Evolutionary conservation across 306 rosid species (phyloP).

Genomic region (Comarum palustre): DNA sequence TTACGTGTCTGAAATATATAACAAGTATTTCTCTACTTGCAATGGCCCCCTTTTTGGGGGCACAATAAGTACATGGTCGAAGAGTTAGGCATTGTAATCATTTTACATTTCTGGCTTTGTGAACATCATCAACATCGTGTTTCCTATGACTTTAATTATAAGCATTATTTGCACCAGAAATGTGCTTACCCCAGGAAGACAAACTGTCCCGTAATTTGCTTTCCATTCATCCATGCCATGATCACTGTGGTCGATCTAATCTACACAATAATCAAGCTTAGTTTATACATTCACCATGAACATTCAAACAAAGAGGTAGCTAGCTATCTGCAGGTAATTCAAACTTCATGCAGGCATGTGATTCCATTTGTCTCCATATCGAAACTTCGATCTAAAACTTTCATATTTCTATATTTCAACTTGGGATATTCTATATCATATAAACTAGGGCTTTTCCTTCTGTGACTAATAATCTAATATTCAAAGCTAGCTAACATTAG

Average conservation of each 20-base stretch:
- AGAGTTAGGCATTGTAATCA: conserved; percentile 22
- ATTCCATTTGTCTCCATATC: conserved; percentile 22
- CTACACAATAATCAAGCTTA: not conserved
- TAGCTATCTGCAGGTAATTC: not conserved
- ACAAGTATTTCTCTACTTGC: not conserved
- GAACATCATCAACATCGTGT: conserved; percentile 19
- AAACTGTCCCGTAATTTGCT: conserved; percentile 1
- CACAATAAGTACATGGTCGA: conserved; percentile 12
- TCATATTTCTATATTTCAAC: conserved; percentile 15
- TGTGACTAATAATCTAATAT: conserved; percentile 4
- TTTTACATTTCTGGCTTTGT: not conserved
- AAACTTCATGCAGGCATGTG: conserved; percentile 19
- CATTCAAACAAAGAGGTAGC: not conserved
- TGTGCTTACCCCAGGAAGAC: conserved; percentile 1
- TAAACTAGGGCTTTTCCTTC: not conserved
- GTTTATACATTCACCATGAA: not conserved
- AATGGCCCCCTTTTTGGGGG: conserved; percentile 1
- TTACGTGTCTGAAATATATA: not conserved
- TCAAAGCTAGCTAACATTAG: not conserved
- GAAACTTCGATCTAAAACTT: conserved; percentile 17
- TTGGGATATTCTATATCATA: conserved; percentile 18
- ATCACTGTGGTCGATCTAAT: not conserved
- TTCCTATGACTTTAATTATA: conserved; percentile 6
- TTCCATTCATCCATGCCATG: not conserved
- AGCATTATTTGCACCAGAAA: not conserved